A percentile compares a stretch with the other conserved stretches of the same genome.
Evolutionary conservation across 257 asterid genomes (phyloP).

Genomic region (Ophiorrhiza pumila): DNA sequence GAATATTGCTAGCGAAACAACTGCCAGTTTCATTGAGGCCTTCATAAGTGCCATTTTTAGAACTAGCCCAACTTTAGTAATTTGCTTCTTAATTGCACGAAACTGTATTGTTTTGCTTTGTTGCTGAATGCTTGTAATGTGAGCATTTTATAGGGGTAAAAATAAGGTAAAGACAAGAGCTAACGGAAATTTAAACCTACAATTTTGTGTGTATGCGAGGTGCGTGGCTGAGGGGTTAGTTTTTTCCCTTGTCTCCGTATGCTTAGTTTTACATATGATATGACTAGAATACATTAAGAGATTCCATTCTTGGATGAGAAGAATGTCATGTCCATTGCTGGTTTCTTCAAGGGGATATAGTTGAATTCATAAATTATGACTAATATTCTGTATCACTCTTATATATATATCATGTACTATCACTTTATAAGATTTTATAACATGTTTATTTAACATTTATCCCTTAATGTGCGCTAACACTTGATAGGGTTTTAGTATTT

Average conservation of each 20-base stretch:
- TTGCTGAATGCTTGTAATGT: not conserved
- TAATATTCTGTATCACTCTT: no score
- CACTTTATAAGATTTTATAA: no score
- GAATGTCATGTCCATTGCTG: not conserved
- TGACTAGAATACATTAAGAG: not conserved
- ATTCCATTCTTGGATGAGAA: not conserved
- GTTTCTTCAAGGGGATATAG: not conserved
- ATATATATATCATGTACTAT: no score
- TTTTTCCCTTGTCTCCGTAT: not conserved
- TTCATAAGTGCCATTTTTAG: conserved; percentile 4
- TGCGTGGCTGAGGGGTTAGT: not conserved
- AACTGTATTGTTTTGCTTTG: not conserved
- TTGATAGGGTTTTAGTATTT: no score
- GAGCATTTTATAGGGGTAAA: conserved; percentile 1
- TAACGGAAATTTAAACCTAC: no score
- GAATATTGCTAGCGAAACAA: conserved; percentile 1
- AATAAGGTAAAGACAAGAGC: not conserved
- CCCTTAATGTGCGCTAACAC: no score
- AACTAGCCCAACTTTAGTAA: no score
- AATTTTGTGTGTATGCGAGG: not conserved
- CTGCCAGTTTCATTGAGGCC: not conserved
- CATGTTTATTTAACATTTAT: no score
- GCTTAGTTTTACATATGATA: no score
- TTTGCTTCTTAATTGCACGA: no score
- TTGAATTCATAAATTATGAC: no score